Percentiles rank a stretch among this genome's conserved stretches.
phyloP scores from a whole-genome alignment of 2,329 filamentous ascomycete genomes.

The Cytospora paraplurivora region DNA sequence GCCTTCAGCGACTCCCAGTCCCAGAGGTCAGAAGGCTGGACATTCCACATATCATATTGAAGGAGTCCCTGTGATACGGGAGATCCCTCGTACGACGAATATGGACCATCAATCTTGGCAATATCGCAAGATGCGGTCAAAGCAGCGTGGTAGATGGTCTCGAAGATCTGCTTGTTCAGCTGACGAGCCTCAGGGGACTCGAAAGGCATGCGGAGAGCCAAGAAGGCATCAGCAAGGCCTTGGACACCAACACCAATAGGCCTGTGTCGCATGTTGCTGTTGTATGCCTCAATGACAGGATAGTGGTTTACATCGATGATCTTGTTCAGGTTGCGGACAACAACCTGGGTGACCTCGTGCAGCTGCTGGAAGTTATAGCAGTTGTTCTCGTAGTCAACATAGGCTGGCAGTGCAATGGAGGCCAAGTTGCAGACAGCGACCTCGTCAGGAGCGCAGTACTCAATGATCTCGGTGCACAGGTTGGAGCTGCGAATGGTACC shows the following conservation, averaged over 20 bases:
- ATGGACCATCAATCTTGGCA: conserved; percentile 80
- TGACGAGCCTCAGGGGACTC: conserved; percentile 92
- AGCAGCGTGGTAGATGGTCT: conserved; percentile 97
- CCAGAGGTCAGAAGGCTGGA: conserved; percentile 92
- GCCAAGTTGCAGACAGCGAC: conserved; percentile 98
- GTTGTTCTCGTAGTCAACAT: conserved; percentile 81
- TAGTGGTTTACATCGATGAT: conserved; percentile 99
- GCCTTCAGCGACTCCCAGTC: conserved; percentile 90
- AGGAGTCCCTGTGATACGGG: conserved; percentile 94
- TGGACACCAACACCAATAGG: conserved; percentile 97
- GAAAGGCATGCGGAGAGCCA: conserved; percentile 94
- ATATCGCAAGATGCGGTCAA: conserved; percentile 87
- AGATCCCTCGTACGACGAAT: conserved; percentile 89
- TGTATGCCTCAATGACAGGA: conserved; percentile 88
- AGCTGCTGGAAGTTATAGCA: conserved; percentile 96
- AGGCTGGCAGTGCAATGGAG: conserved; percentile 88
- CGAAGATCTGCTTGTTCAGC: conserved; percentile 97
- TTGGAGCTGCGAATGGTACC: conserved; percentile 98
- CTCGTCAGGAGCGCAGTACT: conserved; percentile 96
- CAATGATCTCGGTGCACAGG: conserved; percentile 96
- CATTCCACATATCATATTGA: conserved; percentile 98
- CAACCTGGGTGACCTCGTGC: conserved; percentile 89
- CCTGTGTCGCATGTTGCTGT: conserved; percentile 96
- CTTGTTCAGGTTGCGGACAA: conserved; percentile 94
- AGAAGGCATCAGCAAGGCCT: conserved; percentile 96